These are phyloP conservation scores for Phalaenopsis aphrodite DNA, from an alignment of 106 monocot genomes.

Conservation along the genomic window DNA sequence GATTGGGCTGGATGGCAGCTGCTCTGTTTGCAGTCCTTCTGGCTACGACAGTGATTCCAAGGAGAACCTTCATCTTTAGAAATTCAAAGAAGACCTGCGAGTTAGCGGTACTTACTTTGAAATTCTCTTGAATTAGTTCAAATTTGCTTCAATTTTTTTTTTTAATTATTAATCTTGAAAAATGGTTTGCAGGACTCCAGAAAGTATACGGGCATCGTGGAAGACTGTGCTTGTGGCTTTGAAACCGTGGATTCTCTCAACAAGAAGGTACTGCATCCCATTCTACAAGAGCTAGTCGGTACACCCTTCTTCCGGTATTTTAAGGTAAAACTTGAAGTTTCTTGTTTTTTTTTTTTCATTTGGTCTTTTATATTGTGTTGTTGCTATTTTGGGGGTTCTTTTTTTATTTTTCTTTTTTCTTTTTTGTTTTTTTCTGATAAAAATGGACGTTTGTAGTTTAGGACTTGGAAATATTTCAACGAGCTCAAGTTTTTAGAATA, in stretches of 20 bases:
- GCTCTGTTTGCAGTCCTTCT: slow-evolving; percentile 12
- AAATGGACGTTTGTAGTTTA: background rate
- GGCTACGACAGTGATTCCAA: slow-evolving; percentile 1
- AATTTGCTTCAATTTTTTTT: background rate
- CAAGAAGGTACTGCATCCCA: slow-evolving; percentile 63
- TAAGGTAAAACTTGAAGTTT: slow-evolving; percentile 37
- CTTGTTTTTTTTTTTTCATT: background rate
- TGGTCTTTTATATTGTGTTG: background rate
- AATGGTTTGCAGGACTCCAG: slow-evolving; percentile 27
- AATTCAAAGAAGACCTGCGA: background rate
- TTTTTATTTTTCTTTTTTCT: no score
- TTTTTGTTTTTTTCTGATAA: no score
- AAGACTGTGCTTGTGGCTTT: slow-evolving; percentile 87
- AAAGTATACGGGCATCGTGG: slow-evolving; percentile 79
- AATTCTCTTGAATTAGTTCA: background rate
- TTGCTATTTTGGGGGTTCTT: background rate
- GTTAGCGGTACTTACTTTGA: background rate
- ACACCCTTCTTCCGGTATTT: slow-evolving; percentile 86
- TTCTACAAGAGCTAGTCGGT: slow-evolving; percentile 78
- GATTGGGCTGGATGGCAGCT: slow-evolving; percentile 7
- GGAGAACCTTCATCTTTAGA: background rate
- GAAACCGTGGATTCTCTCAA: slow-evolving; percentile 91
- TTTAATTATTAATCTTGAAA: background rate
- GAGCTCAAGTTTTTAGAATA: background rate
- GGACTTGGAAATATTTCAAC: background rate